Conservation (phyloP, 805 yeast species). For the Starmera amethionina region DNA sequence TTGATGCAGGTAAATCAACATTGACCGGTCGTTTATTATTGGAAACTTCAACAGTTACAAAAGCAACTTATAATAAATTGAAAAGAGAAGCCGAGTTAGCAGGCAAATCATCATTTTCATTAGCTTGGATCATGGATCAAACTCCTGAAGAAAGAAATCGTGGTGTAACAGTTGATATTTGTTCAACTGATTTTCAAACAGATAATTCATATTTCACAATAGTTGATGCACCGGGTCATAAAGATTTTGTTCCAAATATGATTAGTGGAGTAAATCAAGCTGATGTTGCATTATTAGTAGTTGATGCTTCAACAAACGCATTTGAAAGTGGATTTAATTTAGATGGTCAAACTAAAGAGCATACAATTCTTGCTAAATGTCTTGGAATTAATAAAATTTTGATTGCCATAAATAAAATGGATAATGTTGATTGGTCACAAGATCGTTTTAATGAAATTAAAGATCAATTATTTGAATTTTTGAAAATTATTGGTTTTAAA, state of each 20-base stretch:
- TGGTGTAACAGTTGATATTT: constrained; percentile 94
- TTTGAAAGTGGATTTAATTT: constrained; percentile 93
- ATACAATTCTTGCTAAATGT: constrained; percentile 84
- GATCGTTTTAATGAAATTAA: constrained; percentile 68
- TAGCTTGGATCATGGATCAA: constrained; percentile 96
- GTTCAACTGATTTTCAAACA: constrained; percentile 89
- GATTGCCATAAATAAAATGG: constrained; percentile 93
- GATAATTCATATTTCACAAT: constrained; percentile 84
- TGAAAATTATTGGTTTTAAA: constrained; percentile 80
- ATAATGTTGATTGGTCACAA: constrained; percentile 83
- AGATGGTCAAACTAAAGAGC: constrained; percentile 95
- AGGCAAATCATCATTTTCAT: constrained; percentile 95
- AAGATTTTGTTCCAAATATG: constrained; percentile 95
- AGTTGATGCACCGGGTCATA: constrained; percentile 94
- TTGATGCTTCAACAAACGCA: constrained; percentile 91
- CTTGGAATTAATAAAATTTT: constrained; percentile 81
- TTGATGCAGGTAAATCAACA: constrained; percentile 98
- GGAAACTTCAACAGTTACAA: constrained; percentile 96
- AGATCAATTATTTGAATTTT: constrained; percentile 71
- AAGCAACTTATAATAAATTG: constrained; percentile 94
- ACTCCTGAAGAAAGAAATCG: constrained; percentile 94
- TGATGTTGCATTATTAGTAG: constrained; percentile 83
- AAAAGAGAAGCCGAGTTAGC: constrained; percentile 97
- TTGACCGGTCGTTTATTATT: constrained; percentile 96
- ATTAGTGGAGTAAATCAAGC: constrained; percentile 93